A percentile compares a stretch with the other conserved stretches of the same genome.
phyloP scores from a whole-genome alignment of 2,329 filamentous ascomycete species.

The Botrytis pseudocinerea region DNA sequence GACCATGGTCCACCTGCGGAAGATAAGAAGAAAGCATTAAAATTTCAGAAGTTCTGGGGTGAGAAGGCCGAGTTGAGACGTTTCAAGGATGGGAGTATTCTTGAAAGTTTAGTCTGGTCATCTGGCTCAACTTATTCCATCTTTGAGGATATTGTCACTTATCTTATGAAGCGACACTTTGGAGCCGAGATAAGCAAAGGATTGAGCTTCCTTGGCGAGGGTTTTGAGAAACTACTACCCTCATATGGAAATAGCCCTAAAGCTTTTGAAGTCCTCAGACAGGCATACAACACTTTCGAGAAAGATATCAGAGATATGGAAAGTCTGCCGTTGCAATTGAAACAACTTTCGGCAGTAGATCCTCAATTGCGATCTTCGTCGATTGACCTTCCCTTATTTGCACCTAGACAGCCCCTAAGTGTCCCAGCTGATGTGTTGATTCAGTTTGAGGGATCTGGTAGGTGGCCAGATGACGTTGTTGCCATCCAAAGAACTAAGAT shows the following conservation, averaged over 20 bases:
- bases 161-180: slow-evolving; percentile 71
- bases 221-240: slow-evolving; percentile 48
- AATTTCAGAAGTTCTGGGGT: slow-evolving; percentile 92
- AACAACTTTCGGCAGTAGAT: slow-evolving; percentile 74
- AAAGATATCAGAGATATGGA: slow-evolving; percentile 74
- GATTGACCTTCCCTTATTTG: slow-evolving; percentile 52
- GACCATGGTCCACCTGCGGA: slow-evolving; percentile 88
- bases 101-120: slow-evolving; percentile 89
- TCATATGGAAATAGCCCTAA: slow-evolving; percentile 42
- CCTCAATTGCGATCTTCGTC: slow-evolving; percentile 74
- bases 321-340: slow-evolving; percentile 82
- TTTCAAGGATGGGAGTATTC: slow-evolving; percentile 92
- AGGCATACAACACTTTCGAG: slow-evolving; percentile 73
- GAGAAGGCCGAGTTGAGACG: slow-evolving; percentile 88
- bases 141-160: slow-evolving; percentile 75
- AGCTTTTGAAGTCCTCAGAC: slow-evolving; percentile 67
- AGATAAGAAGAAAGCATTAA: slow-evolving; percentile 75
- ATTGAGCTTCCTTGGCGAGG: slow-evolving; percentile 48
- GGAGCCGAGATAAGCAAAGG: slow-evolving; percentile 49
- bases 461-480: slow-evolving; percentile 89
- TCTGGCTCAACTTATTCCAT: slow-evolving; percentile 61
- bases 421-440: slow-evolving; percentile 76
- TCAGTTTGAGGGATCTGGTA: slow-evolving; percentile 88
- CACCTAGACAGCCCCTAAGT: slow-evolving; percentile 43
- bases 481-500: slow-evolving; percentile 94